These are phyloP conservation scores for Auricularia heimuer DNA, from an alignment of 768 basidiomycete genomes.

Conservation along the genomic window DNA sequence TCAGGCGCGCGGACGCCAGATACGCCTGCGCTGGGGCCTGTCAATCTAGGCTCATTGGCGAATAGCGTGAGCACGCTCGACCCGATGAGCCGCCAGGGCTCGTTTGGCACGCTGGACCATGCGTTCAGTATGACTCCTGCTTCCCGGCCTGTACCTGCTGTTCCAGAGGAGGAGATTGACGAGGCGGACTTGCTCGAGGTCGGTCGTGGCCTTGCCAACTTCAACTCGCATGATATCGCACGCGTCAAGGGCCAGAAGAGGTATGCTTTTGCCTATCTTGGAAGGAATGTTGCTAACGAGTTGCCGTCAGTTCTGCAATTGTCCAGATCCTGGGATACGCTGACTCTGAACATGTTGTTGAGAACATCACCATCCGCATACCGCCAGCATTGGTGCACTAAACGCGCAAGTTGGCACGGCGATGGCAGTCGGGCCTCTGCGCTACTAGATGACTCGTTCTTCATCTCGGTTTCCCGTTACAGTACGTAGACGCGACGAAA, in stretches of 20 bases:
- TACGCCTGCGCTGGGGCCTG: not conserved
- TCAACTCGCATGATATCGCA: conserved; percentile 86
- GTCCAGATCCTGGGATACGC: conserved; percentile 79
- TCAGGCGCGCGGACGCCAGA: conserved; percentile 2
- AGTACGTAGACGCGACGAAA: no score
- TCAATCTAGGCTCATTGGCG: not conserved
- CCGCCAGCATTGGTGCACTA: conserved; percentile 26
- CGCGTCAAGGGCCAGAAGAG: conserved; percentile 86
- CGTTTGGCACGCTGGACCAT: not conserved
- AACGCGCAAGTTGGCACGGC: no score
- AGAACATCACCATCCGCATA: conserved; percentile 77
- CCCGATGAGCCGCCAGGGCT: not conserved
- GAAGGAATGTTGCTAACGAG: conserved; percentile 7
- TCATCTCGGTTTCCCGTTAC: no score
- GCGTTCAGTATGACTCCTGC: conserved; percentile 5
- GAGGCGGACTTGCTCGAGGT: conserved; percentile 70
- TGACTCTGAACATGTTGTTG: conserved; percentile 95
- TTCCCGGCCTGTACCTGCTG: conserved; percentile 12
- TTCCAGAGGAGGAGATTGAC: conserved; percentile 24
- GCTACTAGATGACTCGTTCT: no score
- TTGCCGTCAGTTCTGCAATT: conserved; percentile 57
- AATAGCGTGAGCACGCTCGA: not conserved
- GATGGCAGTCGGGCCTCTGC: no score
- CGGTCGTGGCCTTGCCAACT: conserved; percentile 89
- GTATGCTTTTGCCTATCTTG: conserved; percentile 31